These are phyloP conservation scores for Phanerochaete carnosa DNA, from an alignment of 768 basidiomycete genomes.

Conservation along the genomic window DNA sequence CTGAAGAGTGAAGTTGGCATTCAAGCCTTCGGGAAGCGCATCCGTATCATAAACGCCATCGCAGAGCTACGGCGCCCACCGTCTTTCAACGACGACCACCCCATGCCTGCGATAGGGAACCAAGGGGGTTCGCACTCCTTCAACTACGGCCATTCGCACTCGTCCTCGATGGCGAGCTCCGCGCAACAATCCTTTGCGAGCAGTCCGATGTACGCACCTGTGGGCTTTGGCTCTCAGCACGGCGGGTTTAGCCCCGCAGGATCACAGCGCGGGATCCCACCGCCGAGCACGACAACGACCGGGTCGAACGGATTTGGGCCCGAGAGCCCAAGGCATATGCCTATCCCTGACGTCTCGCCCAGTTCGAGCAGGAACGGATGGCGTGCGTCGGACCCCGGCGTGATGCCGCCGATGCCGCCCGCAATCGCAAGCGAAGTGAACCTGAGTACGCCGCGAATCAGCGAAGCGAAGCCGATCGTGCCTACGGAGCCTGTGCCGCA, in stretches of 20 bases:
- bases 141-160: constrained; percentile 29
- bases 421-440: constrained; percentile 6
- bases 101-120: constrained; percentile 6
- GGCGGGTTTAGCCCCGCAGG: constrained; percentile 25
- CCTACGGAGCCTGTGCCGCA: constrained; percentile 1
- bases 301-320: constrained; percentile 23
- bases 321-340: constrained; percentile 32
- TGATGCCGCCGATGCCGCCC: background rate
- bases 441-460: constrained; percentile 7
- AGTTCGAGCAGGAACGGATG: constrained; percentile 13
- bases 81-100: constrained; percentile 49
- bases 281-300: constrained; percentile 3
- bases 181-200: constrained; percentile 44
- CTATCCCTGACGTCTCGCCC: constrained; percentile 10
- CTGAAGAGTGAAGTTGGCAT: constrained; percentile 95
- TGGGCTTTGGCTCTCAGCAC: constrained; percentile 13
- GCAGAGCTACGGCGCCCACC: constrained; percentile 77
- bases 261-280: constrained; percentile 7
- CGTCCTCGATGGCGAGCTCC: constrained; percentile 33
- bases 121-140: constrained; percentile 21
- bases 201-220: constrained; percentile 20
- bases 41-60: constrained; percentile 91
- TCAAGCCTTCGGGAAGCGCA: constrained; percentile 89
- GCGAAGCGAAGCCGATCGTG: background rate
- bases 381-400: constrained; percentile 18